Evolutionary conservation across 148 eudicot genomes (phyloP), one percentile per base, ranked within the genome.

Genomic region (Suaeda aralocaspica): DNA sequence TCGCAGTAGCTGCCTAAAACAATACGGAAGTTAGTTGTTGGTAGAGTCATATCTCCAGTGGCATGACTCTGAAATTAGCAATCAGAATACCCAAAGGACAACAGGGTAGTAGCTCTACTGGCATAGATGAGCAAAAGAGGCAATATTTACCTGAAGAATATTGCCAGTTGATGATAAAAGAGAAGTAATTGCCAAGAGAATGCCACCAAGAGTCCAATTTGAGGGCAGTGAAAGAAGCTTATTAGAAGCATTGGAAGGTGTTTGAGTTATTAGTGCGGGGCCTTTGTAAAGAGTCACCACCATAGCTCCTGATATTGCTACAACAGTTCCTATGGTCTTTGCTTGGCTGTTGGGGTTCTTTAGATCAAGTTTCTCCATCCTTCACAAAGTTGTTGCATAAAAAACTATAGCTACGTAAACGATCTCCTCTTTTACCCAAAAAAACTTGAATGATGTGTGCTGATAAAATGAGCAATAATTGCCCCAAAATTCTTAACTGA

Each of bases 331-430:
- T 45, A 84, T 2, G 36, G 70, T 34, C 77, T 88, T 85, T 11
- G 86, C 92, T 76, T 80, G 83, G 70, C 87, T 85, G 66, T 72
- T 82, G 8, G 53, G 28, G 15, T 64, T 80, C 75, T 79, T 81
- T 18, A 88, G 8, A 46, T 82, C 82, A 21, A 88, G 77, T 69
- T 67, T 83, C 76, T 88, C 89, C 86, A 85, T 83, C 81, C 92
- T 88, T 67, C 57, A 70, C 21, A 49, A 15, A 48, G 55, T 24
- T 44, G 34, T 22, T 16, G 34, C 15, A 36, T 2, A 68, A 34
- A 11, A 2, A 55, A 31, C 10, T 12, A 4, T 34, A 55, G 24
- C 10, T 12, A 4, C 25, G 16, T 44, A 24, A 67, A 16, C 6
- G 24, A 42, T 29, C 50, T 1, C n/a, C 26, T 33, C 26, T 4